Evolutionary conservation across 1,139 yeast species (phyloP).

Genomic region (Yamadazyma buinensis): DNA sequence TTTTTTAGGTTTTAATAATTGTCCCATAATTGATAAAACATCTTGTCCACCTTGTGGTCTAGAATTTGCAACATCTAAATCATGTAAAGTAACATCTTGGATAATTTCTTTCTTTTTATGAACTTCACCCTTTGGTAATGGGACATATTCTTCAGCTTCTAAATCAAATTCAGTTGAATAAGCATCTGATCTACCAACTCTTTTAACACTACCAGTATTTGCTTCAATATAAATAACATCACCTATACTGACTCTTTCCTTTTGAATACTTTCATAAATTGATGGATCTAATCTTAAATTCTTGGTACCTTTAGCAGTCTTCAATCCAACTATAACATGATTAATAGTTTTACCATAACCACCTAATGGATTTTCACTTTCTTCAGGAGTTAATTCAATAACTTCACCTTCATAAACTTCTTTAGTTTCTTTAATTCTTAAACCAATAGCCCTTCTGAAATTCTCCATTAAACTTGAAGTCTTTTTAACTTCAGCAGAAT

Average conservation of each 20-base stretch:
- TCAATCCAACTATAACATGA: conserved; percentile 90
- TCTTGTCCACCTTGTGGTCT: conserved; percentile 99
- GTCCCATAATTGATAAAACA: conserved; percentile 98
- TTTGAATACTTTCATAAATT: conserved; percentile 92
- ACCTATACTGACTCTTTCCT: conserved; percentile 91
- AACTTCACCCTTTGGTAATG: conserved; percentile 97
- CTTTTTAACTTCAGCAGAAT: conserved; percentile 96
- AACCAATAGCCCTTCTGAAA: conserved; percentile 93
- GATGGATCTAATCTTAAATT: conserved; percentile 90
- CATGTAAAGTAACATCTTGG: conserved; percentile 95
- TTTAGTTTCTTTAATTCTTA: conserved; percentile 93
- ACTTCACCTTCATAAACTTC: conserved; percentile 99
- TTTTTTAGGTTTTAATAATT: conserved; percentile 89
- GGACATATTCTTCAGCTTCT: conserved; percentile 98
- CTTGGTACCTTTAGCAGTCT: conserved; percentile 95
- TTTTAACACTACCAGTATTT: conserved; percentile 94
- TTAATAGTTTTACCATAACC: conserved; percentile 97
- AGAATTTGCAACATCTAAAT: conserved; percentile 92
- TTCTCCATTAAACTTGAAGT: conserved; percentile 97
- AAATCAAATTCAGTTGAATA: conserved; percentile 97
- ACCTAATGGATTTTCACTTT: conserved; percentile 93
- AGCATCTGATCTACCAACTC: conserved; percentile 98
- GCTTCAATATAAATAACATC: conserved; percentile 97
- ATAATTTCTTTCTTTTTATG: conserved; percentile 98
- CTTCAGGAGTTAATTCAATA: conserved; percentile 93